phyloP scores from a whole-genome alignment of 2,329 filamentous ascomycete species.

The Aspergillus amoenus region DNA sequence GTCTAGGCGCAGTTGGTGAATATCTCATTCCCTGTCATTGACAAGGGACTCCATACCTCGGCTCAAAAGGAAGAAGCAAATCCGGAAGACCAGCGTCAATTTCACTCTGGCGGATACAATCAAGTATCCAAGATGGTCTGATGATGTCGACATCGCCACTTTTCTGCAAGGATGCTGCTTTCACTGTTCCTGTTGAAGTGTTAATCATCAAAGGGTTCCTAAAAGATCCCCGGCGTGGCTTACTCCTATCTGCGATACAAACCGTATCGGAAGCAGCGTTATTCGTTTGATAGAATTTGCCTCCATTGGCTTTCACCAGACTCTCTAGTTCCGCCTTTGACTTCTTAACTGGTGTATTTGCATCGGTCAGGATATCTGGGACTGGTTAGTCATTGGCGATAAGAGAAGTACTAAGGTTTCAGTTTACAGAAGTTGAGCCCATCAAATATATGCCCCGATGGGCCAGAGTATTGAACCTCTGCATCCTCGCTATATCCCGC shows the following conservation, averaged over 20 bases:
- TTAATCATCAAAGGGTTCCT: conserved; percentile 10
- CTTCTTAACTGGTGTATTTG: conserved; percentile 67
- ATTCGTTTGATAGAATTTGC: conserved; percentile 72
- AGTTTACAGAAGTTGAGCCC: conserved; percentile 70
- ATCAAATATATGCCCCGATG: conserved; percentile 66
- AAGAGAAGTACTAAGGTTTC: conserved; percentile 1
- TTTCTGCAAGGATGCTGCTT: conserved; percentile 80
- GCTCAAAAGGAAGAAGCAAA: conserved; percentile 65
- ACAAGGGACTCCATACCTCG: conserved; percentile 39
- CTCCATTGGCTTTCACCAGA: conserved; percentile 80
- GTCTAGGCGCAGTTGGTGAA: conserved; percentile 41
- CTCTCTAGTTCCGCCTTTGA: conserved; percentile 76
- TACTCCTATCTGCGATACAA: conserved; percentile 74
- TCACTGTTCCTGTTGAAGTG: conserved; percentile 57
- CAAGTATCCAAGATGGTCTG: conserved; percentile 76
- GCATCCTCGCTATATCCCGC: conserved; percentile 63
- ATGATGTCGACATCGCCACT: conserved; percentile 69
- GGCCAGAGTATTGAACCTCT: conserved; percentile 55
- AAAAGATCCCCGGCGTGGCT: background rate
- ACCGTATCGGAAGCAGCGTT: conserved; percentile 62
- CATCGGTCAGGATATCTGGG: conserved; percentile 70
- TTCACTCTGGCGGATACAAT: conserved; percentile 68
- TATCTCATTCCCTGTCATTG: conserved; percentile 28
- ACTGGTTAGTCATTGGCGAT: conserved; percentile 9
- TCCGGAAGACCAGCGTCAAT: conserved; percentile 53